Evolutionary conservation across 805 yeast genomes (phyloP), one percentile per base, ranked within the genome.

Genomic region (Metschnikowia baotianmanensis): DNA sequence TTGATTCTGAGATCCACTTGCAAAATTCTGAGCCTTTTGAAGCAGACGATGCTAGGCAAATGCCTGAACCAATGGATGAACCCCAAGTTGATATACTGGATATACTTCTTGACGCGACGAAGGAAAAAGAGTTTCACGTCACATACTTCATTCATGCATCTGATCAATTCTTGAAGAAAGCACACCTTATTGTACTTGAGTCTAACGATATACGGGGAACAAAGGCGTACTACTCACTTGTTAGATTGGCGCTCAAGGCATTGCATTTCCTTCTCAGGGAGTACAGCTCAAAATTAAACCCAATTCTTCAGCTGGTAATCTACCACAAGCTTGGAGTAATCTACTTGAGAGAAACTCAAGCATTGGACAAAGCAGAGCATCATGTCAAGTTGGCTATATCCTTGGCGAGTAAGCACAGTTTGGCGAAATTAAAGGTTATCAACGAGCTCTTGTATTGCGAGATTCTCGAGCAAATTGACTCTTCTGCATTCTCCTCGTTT

Each of bases 321-420:
- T 60, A 62, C 30, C 66, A 62, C 38, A 60, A 59, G 29, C 47
- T 75, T 8, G 68, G 77, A 0, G 51, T 51, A 10, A 34, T 73
- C 3, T 61, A 68, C 37, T 61, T 64, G 34, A 45, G 45, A 19
- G 81, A 77, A 40, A 76, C 80, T 0, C 56, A 56, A 3, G 65
- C 67, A 45, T 46, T 58, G 13, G 64, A 64, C 21, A 47, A 58
- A 27, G 80, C 81, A 0, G 70, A 70, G 12, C 65, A 62, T 9
- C 66, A 56, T 57, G 62, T 50, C 22, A 65, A 44, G 55, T 51
- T 50, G 37, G 63, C 71, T 2, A 52, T 64, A 1, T 34, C 57
- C 0, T 42, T 68, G 3, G 52, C 69, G 5, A 45, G 49, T 4
- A 52, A 69, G 38, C 61, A 61, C 44, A 48, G 61, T 13, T 24